Percentiles rank a stretch among this genome's conserved stretches.
phyloP scores from a whole-genome alignment of 2,329 filamentous ascomycete species.

The Alternaria sp. region DNA sequence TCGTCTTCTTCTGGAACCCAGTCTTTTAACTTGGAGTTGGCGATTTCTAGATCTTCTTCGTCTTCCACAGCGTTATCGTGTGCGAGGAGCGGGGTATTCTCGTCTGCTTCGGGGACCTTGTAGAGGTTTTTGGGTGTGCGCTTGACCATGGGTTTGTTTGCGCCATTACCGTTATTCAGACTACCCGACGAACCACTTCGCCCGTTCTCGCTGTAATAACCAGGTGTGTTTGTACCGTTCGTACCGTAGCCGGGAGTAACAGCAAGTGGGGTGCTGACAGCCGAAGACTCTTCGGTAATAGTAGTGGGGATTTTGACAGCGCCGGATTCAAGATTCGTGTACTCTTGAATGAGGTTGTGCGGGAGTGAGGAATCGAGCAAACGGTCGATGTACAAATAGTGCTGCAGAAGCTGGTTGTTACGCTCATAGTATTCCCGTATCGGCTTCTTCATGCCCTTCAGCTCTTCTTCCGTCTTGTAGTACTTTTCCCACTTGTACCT shows the following conservation, averaged over 20 bases:
- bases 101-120: conserved; percentile 67
- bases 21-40: conserved; percentile 67
- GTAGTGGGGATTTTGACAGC: conserved; percentile 73
- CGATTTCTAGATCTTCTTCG: conserved; percentile 51
- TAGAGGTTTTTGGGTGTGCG: conserved; percentile 85
- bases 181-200: conserved; percentile 9
- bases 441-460: conserved; percentile 75
- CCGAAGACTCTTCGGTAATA: conserved; percentile 72
- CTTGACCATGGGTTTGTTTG: conserved; percentile 44
- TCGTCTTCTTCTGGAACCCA: conserved; percentile 74
- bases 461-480: conserved; percentile 80
- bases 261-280: conserved; percentile 25
- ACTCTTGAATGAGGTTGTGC: conserved; percentile 90
- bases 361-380: conserved; percentile 92
- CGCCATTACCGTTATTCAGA: conserved; percentile 40
- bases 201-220: conserved; percentile 22
- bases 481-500: conserved; percentile 86
- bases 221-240: conserved; percentile 23
- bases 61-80: conserved; percentile 52
- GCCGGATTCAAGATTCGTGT: conserved; percentile 69
- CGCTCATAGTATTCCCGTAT: conserved; percentile 87
- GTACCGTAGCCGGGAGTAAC: conserved; percentile 19
- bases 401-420: conserved; percentile 86
- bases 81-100: conserved; percentile 70
- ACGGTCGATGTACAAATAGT: conserved; percentile 92